Evolutionary conservation across 2,329 filamentous ascomycete species (phyloP), one percentile per base, ranked within the genome.

Genomic region (Aureobasidium sp.): DNA sequence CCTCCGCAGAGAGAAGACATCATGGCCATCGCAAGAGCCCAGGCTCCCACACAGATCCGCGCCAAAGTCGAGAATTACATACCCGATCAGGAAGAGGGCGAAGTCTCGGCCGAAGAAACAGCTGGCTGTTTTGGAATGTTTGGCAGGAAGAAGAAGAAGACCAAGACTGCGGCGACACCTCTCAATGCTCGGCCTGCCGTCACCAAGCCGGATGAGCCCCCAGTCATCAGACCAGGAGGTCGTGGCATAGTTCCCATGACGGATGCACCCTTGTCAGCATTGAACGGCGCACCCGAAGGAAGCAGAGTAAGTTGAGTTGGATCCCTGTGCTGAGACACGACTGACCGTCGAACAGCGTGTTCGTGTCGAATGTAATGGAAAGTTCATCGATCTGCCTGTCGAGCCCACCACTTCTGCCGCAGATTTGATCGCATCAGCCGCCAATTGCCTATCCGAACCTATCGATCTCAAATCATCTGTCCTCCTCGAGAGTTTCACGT

Each of bases 181-280:
- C 25, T 48, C 15, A 39, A 25, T 25, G 9, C 57, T 4, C 45
- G 57, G 17, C 44, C 44, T 39, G 27, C 29, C 5, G 14, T 27
- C 8, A 31, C 15, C 7, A 42, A 55, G 4, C 15, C 17, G 41
- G 64, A 67, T 9, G 68, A 65, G 15, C 64, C 66, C n/a, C 41
- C 72, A 15, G 72, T 70, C 1, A 79, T 78, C 63, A 72, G 70
- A 61, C 72, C 74, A n/a, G 77, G 77, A 20, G 78, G 78, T 5
- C 77, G 77, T 48, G 78, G 77, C 15, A 72, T 76, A 37, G 75
- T 83, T 2, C 79, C 83, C 27, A 81, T 82, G 57, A 86, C 81
- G 47, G 90, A 95, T 77, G 89, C 89, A 25, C 91, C 91, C 1
- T 79, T 87, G 11, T 91, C 90, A 60, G 90, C 90, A 15, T 87